Evolutionary conservation across 1,284 basidiomycete species (phyloP).

Genomic region (Ustilago esculenta): DNA sequence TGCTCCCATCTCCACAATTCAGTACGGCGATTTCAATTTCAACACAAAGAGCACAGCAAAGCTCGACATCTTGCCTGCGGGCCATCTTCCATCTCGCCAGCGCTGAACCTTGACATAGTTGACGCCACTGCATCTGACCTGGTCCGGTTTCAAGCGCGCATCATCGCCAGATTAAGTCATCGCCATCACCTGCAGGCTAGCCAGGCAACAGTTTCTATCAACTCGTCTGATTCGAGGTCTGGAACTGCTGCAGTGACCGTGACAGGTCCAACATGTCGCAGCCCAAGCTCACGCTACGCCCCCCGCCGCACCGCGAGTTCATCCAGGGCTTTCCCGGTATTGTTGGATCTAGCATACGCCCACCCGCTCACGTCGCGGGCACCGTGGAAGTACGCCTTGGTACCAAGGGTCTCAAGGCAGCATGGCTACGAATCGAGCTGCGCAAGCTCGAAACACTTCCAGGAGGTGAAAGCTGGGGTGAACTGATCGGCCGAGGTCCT

Average conservation of each 20-base stretch:
- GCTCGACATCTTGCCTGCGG: no score
- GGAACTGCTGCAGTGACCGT: constrained; percentile 3
- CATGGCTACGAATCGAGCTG: constrained; percentile 65
- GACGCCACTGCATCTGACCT: no score
- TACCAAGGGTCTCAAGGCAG: constrained; percentile 59
- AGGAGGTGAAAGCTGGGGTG: constrained; percentile 63
- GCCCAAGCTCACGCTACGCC: constrained; percentile 53
- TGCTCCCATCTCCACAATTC: no score
- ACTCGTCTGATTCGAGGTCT: background rate
- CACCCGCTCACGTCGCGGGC: constrained; percentile 61
- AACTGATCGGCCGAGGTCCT: constrained; percentile 63
- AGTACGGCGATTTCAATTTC: no score
- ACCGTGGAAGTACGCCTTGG: constrained; percentile 58
- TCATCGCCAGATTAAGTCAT: background rate
- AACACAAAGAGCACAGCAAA: no score
- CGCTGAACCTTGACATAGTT: no score
- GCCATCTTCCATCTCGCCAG: no score
- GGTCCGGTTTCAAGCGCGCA: no score
- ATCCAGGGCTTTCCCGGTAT: constrained; percentile 65
- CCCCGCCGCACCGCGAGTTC: constrained; percentile 60
- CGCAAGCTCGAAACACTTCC: constrained; percentile 63
- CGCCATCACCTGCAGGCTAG: background rate
- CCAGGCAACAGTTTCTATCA: background rate
- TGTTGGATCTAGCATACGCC: constrained; percentile 45
- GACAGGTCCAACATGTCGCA: constrained; percentile 36